A percentile compares a stretch with the other conserved stretches of the same genome.
These are phyloP conservation scores for Neonectria ditissima DNA, from an alignment of 2,329 filamentous ascomycete species.

Conservation along the genomic window DNA sequence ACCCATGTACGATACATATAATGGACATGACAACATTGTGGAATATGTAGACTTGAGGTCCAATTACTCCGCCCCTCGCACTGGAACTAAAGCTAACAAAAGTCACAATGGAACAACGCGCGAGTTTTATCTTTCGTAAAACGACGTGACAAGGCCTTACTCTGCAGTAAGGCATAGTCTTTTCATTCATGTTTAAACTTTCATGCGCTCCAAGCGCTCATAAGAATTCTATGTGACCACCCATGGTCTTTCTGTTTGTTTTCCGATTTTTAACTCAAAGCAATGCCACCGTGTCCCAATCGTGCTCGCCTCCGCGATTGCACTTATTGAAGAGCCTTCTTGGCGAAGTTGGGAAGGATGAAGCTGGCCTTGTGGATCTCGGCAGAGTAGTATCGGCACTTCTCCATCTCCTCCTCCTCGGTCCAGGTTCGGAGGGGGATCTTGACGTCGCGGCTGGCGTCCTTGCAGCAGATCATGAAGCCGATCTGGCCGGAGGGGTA, in stretches of 20 bases:
- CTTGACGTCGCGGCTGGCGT: constrained; percentile 83
- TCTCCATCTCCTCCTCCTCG: constrained; percentile 88
- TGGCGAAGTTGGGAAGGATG: constrained; percentile 91
- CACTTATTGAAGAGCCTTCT: constrained; percentile 74
- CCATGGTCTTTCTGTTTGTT: constrained; percentile 32
- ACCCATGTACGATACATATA: neutral
- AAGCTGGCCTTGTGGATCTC: constrained; percentile 97
- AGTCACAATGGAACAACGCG: neutral
- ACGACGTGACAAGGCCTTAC: constrained; percentile 31
- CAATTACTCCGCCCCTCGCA: neutral
- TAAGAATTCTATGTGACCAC: constrained; percentile 37
- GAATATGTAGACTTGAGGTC: neutral
- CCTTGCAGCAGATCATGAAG: constrained; percentile 99
- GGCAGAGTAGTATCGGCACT: constrained; percentile 97
- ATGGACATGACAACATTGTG: neutral
- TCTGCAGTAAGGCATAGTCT: constrained; percentile 34
- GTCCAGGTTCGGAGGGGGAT: constrained; percentile 86
- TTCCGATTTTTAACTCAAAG: constrained; percentile 40
- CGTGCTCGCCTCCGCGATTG: neutral
- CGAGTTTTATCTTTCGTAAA: constrained; percentile 32
- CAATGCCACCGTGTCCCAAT: constrained; percentile 30
- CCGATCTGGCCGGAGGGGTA: constrained; percentile 99
- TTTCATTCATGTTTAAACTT: constrained; percentile 23
- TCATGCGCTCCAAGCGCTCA: constrained; percentile 6
- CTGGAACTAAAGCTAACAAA: neutral